A percentile compares a stretch with the other conserved stretches of the same genome.
phyloP scores from a whole-genome alignment of 441 rosid species.

The Manihot esculenta region DNA sequence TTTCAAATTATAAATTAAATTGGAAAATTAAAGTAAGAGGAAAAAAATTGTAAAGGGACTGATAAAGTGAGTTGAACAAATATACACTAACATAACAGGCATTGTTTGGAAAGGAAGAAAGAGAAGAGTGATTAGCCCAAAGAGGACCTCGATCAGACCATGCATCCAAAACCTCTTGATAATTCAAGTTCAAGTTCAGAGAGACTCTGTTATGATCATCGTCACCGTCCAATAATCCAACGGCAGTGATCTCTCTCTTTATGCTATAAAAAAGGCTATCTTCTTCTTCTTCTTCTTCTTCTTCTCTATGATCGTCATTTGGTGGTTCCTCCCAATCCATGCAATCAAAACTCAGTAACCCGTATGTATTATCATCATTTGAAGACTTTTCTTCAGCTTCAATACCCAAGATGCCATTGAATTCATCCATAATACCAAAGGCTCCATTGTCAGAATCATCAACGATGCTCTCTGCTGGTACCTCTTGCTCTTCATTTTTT shows the following conservation, averaged over 20 bases:
- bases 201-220: slow-evolving; percentile 27
- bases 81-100: slow-evolving; percentile 47
- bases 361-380: not conserved
- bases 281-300: slow-evolving; percentile 17
- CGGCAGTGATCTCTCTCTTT: slow-evolving; percentile 32
- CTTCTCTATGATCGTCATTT: slow-evolving; percentile 9
- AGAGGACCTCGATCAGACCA: slow-evolving; percentile 65
- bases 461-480: slow-evolving; percentile 18
- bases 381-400: slow-evolving; percentile 27
- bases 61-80: too few relatives aligned
- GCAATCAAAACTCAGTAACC: slow-evolving; percentile 32
- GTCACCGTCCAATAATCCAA: slow-evolving; percentile 35
- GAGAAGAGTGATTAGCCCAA: slow-evolving; percentile 36
- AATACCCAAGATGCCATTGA: slow-evolving; percentile 40
- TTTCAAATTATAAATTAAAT: too few relatives aligned
- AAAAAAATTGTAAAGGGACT: not conserved
- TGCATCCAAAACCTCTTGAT: slow-evolving; percentile 76
- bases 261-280: not conserved
- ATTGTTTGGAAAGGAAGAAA: slow-evolving; percentile 26
- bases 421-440: slow-evolving; percentile 30
- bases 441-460: not conserved
- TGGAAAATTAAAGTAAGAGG: not conserved
- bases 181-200: slow-evolving; percentile 68
- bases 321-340: slow-evolving; percentile 40
- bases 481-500: slow-evolving; percentile 54